phyloP scores from a whole-genome alignment of 2,329 filamentous ascomycete species.

The Mycosphaerella sp. region DNA sequence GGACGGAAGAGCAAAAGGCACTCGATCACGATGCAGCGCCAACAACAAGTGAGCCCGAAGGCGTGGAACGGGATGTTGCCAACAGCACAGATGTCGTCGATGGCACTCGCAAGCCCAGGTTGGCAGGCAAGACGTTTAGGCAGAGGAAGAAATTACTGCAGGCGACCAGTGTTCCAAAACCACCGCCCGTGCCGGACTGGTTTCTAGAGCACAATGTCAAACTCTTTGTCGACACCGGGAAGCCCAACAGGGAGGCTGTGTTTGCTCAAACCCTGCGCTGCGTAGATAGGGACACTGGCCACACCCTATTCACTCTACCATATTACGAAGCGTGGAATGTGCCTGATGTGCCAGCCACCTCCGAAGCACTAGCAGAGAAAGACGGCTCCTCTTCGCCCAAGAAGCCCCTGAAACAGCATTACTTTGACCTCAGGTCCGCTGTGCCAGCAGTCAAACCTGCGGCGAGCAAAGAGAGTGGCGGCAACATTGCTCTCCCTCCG shows the following conservation, averaged over 20 bases:
- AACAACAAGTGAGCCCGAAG: constrained; percentile 9
- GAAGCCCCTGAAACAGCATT: constrained; percentile 18
- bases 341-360: constrained; percentile 4
- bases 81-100: constrained; percentile 4
- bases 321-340: constrained; percentile 23
- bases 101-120: constrained; percentile 13
- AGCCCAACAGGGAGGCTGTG: constrained; percentile 14
- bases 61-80: constrained; percentile 3
- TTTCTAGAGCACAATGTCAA: constrained; percentile 36
- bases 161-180: constrained; percentile 23
- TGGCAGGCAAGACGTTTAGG: constrained; percentile 19
- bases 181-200: constrained; percentile 36
- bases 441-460: not conserved
- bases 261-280: constrained; percentile 25
- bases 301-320: constrained; percentile 30
- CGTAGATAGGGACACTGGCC: constrained; percentile 30
- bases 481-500: constrained; percentile 1
- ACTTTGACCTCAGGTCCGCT: constrained; percentile 21
- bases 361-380: not conserved
- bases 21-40: constrained; percentile 13
- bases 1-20: constrained; percentile 20
- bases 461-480: not conserved
- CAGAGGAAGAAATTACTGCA: constrained; percentile 15
- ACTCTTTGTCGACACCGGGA: constrained; percentile 18
- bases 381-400: constrained; percentile 1